Conservation (phyloP, 1,139 yeast genomes). For the Blastobotrys indianensis region DNA sequence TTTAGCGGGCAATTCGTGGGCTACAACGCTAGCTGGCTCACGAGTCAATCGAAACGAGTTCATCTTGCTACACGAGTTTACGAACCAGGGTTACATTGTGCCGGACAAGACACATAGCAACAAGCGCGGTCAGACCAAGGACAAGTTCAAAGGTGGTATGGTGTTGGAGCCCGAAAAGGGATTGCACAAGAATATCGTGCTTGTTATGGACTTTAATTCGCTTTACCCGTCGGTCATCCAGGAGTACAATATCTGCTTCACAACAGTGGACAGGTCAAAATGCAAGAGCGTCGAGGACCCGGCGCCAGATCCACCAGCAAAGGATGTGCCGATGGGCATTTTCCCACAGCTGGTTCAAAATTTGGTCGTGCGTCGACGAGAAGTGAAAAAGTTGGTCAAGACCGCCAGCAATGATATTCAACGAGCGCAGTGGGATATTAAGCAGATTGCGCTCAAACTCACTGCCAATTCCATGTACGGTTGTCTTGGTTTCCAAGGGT, state of each 20-base stretch:
- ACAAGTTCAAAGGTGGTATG: conserved; percentile 89
- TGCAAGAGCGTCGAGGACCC: conserved; percentile 48
- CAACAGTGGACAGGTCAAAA: conserved; percentile 76
- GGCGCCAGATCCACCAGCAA: conserved; percentile 66
- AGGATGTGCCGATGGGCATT: conserved; percentile 64
- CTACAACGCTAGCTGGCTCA: conserved; percentile 89
- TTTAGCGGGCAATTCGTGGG: conserved; percentile 97
- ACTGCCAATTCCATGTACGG: conserved; percentile 99
- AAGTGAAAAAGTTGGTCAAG: conserved; percentile 81
- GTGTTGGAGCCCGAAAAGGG: conserved; percentile 98
- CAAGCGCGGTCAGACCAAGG: conserved; percentile 42
- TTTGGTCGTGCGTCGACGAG: conserved; percentile 86
- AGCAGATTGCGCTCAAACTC: conserved; percentile 91
- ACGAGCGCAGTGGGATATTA: conserved; percentile 64
- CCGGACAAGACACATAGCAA: conserved; percentile 59
- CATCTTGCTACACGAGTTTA: conserved; percentile 87
- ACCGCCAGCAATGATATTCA: conserved; percentile 61
- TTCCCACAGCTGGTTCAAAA: conserved; percentile 79
- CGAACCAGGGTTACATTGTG: conserved; percentile 70
- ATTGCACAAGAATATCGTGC: conserved; percentile 75
- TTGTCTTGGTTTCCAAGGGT: conserved; percentile 87
- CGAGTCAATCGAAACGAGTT: conserved; percentile 95
- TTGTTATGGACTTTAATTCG: conserved; percentile 98
- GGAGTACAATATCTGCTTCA: conserved; percentile 94
- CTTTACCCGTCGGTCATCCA: conserved; percentile 96